Percentiles rank a stretch among this genome's conserved stretches.
These are phyloP conservation scores for Blastobotrys serpentis DNA, from an alignment of 1,139 yeast species.

Conservation along the genomic window DNA sequence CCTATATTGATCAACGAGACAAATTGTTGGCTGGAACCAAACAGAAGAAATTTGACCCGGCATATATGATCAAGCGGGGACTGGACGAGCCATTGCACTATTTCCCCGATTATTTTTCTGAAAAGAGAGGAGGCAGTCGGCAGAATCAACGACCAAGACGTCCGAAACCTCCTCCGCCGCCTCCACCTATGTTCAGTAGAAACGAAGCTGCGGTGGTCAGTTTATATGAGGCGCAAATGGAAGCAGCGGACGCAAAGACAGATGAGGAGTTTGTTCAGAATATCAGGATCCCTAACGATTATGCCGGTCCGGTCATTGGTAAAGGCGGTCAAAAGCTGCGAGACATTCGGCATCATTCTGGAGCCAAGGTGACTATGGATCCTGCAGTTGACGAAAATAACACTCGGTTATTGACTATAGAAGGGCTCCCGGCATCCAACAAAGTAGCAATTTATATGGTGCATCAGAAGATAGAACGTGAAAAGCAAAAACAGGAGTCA, in stretches of 20 bases:
- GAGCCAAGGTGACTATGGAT: slow-evolving; percentile 66
- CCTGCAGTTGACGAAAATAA: slow-evolving; percentile 30
- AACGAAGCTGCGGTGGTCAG: neutral
- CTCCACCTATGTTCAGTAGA: slow-evolving; percentile 2
- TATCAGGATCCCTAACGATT: slow-evolving; percentile 69
- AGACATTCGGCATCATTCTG: slow-evolving; percentile 73
- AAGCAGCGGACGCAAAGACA: slow-evolving; percentile 31
- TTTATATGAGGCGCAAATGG: slow-evolving; percentile 26
- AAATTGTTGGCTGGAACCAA: slow-evolving; percentile 17
- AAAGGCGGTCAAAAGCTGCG: slow-evolving; percentile 82
- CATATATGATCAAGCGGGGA: slow-evolving; percentile 3
- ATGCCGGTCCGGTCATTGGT: slow-evolving; percentile 84
- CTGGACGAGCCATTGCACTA: neutral
- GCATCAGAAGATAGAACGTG: slow-evolving; percentile 1
- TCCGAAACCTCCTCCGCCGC: slow-evolving; percentile 12
- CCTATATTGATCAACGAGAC: slow-evolving; percentile 35
- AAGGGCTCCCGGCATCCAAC: slow-evolving; percentile 67
- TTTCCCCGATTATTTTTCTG: slow-evolving; percentile 2
- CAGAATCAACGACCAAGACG: slow-evolving; percentile 2
- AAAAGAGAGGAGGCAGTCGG: neutral
- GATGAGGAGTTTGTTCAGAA: slow-evolving; percentile 63
- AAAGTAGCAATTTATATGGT: slow-evolving; percentile 73
- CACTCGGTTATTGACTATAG: slow-evolving; percentile 66
- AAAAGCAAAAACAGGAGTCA: neutral
- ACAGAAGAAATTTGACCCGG: slow-evolving; percentile 23